phyloP scores from a whole-genome alignment of 2,329 filamentous ascomycete species.

The Aplosporella prunicola region DNA sequence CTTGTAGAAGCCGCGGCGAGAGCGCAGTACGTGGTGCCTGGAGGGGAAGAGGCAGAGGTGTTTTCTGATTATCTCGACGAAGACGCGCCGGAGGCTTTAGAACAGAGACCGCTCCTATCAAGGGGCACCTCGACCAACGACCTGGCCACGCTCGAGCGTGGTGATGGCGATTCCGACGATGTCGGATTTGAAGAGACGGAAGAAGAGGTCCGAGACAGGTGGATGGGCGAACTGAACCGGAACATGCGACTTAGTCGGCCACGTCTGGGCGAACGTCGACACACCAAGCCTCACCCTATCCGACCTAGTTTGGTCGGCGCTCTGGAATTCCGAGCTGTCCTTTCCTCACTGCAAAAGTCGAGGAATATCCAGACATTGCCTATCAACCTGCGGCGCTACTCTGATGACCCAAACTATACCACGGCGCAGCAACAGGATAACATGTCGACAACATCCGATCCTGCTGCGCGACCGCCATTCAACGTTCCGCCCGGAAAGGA shows the following conservation, averaged over 20 bases:
- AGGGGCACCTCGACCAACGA: constrained; percentile 50
- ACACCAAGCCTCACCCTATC: constrained; percentile 65
- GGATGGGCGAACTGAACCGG: constrained; percentile 72
- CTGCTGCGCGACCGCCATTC: constrained; percentile 30
- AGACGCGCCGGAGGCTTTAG: constrained; percentile 37
- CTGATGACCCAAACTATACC: constrained; percentile 48
- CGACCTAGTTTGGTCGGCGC: constrained; percentile 87
- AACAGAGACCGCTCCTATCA: constrained; percentile 9
- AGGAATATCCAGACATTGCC: constrained; percentile 64
- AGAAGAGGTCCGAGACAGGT: constrained; percentile 54
- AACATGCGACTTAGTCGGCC: constrained; percentile 84
- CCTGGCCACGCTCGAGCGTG: constrained; percentile 50
- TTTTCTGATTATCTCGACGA: constrained; percentile 45
- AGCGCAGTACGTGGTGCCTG: constrained; percentile 58
- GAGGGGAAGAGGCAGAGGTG: constrained; percentile 50
- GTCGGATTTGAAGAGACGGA: constrained; percentile 55
- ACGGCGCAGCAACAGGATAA: constrained; percentile 38
- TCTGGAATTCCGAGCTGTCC: constrained; percentile 82
- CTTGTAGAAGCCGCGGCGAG: constrained; percentile 63
- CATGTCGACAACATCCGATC: constrained; percentile 40
- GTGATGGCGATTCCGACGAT: constrained; percentile 45
- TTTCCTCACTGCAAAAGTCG: constrained; percentile 77
- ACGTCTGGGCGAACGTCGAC: constrained; percentile 52
- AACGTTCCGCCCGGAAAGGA: constrained; percentile 18
- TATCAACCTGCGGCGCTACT: constrained; percentile 60